A percentile compares a stretch with the other conserved stretches of the same genome.
Evolutionary conservation across 345 rosid species (phyloP).

Genomic region (Pugionium dolabratum): DNA sequence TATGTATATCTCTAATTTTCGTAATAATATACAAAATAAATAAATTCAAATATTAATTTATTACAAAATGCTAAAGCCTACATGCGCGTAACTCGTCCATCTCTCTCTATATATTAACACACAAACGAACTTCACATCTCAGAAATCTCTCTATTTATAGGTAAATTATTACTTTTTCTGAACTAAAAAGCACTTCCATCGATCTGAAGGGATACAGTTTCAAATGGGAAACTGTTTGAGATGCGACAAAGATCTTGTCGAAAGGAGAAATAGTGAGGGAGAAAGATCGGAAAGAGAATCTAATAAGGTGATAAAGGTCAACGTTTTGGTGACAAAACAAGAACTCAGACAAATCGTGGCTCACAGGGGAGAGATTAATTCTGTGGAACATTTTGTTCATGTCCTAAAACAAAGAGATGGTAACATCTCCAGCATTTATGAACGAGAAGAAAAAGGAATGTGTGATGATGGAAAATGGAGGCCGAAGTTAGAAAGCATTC

Average conservation of each 20-base stretch:
- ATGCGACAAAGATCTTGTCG: not conserved
- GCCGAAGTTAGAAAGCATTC: constrained; percentile 56
- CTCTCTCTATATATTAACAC: not conserved
- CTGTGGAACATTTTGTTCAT: constrained; percentile 45
- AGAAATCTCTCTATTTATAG: not conserved
- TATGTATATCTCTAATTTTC: not conserved
- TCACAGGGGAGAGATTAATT: constrained; percentile 18
- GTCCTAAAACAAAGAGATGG: constrained; percentile 41
- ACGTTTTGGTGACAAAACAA: constrained; percentile 52
- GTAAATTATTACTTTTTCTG: no score
- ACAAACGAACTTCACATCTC: not conserved
- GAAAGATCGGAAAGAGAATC: constrained; percentile 1
- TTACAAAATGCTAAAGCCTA: not conserved
- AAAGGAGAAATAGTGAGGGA: not conserved
- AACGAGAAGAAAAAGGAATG: not conserved
- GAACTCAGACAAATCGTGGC: constrained; percentile 54
- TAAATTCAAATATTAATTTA: not conserved
- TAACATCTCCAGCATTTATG: not conserved
- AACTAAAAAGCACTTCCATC: no score
- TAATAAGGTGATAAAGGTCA: constrained; percentile 46
- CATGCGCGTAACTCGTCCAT: not conserved
- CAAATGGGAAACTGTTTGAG: not conserved
- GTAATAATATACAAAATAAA: not conserved
- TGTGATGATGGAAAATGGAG: constrained; percentile 40
- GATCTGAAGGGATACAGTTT: not conserved